Evolutionary conservation across 805 yeast species (phyloP).

Genomic region (Schwanniomyces polymorphus): DNA sequence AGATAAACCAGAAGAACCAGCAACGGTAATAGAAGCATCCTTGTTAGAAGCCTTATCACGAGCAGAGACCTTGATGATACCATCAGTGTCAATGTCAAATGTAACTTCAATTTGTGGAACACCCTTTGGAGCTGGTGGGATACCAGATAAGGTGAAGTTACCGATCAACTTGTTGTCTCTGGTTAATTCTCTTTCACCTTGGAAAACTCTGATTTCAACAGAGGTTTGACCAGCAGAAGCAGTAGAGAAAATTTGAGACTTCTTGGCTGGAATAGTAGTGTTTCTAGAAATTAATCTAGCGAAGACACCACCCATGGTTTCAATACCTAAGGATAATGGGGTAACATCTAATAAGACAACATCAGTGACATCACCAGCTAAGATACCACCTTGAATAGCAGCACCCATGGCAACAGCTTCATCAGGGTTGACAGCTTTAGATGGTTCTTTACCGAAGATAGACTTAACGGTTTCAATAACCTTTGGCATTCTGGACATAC

Average conservation of each 20-base stretch:
- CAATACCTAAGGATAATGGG: conserved; percentile 91
- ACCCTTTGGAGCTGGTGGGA: conserved; percentile 95
- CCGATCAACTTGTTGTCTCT: conserved; percentile 97
- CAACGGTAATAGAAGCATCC: conserved; percentile 93
- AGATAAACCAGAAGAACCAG: conserved; percentile 92
- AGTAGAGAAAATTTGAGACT: conserved; percentile 93
- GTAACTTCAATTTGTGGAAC: conserved; percentile 93
- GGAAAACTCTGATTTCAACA: conserved; percentile 97
- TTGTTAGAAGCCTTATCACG: conserved; percentile 91
- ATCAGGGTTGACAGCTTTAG: conserved; percentile 91
- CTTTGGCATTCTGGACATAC: conserved; percentile 93
- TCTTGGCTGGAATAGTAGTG: conserved; percentile 96
- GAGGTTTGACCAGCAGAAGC: conserved; percentile 97
- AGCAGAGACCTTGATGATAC: conserved; percentile 94
- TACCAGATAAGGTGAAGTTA: conserved; percentile 92
- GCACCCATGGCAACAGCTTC: conserved; percentile 97
- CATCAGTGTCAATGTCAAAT: conserved; percentile 96
- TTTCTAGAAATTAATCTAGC: conserved; percentile 88
- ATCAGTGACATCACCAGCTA: conserved; percentile 93
- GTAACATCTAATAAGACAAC: conserved; percentile 87
- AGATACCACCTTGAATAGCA: conserved; percentile 95
- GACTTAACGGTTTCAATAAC: conserved; percentile 73
- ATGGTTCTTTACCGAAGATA: conserved; percentile 80
- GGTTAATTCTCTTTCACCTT: conserved; percentile 98
- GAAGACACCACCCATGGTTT: conserved; percentile 97